These are phyloP conservation scores for Bimuria novae-zelandiae DNA, from an alignment of 2,329 filamentous ascomycete species.

Conservation along the genomic window DNA sequence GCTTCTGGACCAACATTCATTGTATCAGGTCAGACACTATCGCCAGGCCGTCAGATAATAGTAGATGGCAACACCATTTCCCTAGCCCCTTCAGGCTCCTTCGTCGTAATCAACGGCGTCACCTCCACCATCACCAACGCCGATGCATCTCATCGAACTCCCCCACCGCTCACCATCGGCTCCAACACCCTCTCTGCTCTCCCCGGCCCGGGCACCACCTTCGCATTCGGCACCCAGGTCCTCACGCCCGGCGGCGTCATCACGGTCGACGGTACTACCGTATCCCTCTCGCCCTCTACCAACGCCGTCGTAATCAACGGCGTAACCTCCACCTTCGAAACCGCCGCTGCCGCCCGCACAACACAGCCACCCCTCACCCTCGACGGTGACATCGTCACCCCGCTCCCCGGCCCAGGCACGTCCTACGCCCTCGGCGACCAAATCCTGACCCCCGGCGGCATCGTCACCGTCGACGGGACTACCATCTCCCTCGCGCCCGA, in stretches of 20 bases:
- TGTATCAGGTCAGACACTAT: slow-evolving; percentile 46
- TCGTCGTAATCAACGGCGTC: slow-evolving; percentile 40
- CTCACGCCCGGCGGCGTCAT: slow-evolving; percentile 48
- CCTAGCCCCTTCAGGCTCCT: slow-evolving; percentile 24
- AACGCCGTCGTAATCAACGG: slow-evolving; percentile 41
- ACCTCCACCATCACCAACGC: slow-evolving; percentile 42
- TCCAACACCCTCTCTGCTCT: slow-evolving; percentile 32
- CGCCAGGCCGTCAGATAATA: slow-evolving; percentile 29
- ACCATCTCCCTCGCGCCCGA: slow-evolving; percentile 39
- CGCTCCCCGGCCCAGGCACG: slow-evolving; percentile 36
- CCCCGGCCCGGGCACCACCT: slow-evolving; percentile 39
- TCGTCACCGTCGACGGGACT: slow-evolving; percentile 39
- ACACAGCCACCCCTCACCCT: slow-evolving; percentile 39
- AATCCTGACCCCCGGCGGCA: slow-evolving; percentile 47
- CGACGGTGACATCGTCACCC: slow-evolving; percentile 32
- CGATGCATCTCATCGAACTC: slow-evolving; percentile 24
- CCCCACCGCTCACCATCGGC: slow-evolving; percentile 39
- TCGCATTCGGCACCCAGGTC: slow-evolving; percentile 42
- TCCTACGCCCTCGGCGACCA: slow-evolving; percentile 45
- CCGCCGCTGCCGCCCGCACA: slow-evolving; percentile 24
- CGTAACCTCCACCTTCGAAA: slow-evolving; percentile 35
- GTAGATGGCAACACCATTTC: not conserved
- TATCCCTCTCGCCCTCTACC: slow-evolving; percentile 38
- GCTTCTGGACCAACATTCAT: slow-evolving; percentile 36
- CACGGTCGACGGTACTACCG: slow-evolving; percentile 37